phyloP scores from a whole-genome alignment of 108 stramenopile genomes.

The Pseudonitzschia pungens region DNA sequence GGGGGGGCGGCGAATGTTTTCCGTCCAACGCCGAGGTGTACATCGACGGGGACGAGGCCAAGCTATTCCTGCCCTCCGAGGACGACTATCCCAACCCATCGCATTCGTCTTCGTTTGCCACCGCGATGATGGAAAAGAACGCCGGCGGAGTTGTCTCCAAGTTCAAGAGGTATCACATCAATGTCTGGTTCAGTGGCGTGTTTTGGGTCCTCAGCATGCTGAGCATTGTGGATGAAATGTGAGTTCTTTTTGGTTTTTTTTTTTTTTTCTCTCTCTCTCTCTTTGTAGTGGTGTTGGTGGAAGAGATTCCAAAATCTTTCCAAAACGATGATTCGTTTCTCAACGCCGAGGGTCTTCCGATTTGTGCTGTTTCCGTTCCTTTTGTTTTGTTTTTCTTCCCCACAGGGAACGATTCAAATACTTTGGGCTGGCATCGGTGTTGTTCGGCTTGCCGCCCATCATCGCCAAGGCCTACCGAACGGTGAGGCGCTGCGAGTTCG shows the following conservation, averaged over 20 bases:
- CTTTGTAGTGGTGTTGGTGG: too few relatives aligned
- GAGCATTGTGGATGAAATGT: slow-evolving; percentile 29
- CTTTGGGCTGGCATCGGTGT: slow-evolving; percentile 64
- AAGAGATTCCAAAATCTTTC: too few relatives aligned
- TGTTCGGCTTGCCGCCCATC: slow-evolving; percentile 81
- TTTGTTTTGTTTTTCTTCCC: neutral
- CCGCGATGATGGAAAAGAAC: slow-evolving; percentile 16
- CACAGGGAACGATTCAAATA: slow-evolving; percentile 65
- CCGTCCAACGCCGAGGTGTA: slow-evolving; percentile 33
- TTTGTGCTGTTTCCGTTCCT: neutral
- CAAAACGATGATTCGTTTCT: too few relatives aligned
- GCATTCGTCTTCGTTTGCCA: too few relatives aligned
- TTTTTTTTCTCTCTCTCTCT: neutral
- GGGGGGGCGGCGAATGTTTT: neutral
- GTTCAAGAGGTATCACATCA: slow-evolving; percentile 17
- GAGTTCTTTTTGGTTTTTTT: slow-evolving; percentile 24
- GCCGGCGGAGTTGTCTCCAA: slow-evolving; percentile 30
- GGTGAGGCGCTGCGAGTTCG: slow-evolving; percentile 55
- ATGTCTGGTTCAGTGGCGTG: slow-evolving; percentile 58
- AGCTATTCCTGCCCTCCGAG: slow-evolving; percentile 49
- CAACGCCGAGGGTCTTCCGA: too few relatives aligned
- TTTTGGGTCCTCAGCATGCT: slow-evolving; percentile 74
- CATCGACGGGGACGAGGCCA: slow-evolving; percentile 57
- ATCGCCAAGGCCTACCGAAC: slow-evolving; percentile 73
- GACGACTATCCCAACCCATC: slow-evolving; percentile 26